Evolutionary conservation across 176 grass and related monocot species (phyloP).

Genomic region (Rhynchospora breviuscula): DNA sequence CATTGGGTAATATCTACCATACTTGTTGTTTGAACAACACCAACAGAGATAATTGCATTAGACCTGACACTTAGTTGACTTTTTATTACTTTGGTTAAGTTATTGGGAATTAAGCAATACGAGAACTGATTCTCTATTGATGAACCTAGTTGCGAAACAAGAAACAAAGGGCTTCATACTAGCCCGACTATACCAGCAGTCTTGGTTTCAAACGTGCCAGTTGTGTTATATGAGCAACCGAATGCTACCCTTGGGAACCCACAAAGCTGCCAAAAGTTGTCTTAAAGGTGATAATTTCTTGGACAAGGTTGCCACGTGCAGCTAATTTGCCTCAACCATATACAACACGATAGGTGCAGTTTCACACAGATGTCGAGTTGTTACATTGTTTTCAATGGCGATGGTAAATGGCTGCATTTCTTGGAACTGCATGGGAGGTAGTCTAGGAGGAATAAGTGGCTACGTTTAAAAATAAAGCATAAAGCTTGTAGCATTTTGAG

Average conservation of each 20-base stretch:
- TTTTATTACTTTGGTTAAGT: slow-evolving; percentile 2
- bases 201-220: slow-evolving; percentile 9
- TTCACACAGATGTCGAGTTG: not conserved
- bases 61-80: too few relatives aligned
- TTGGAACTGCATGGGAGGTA: slow-evolving; percentile 23
- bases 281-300: slow-evolving; percentile 53
- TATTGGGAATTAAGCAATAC: slow-evolving; percentile 47
- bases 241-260: slow-evolving; percentile 23
- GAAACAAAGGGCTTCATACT: slow-evolving; percentile 34
- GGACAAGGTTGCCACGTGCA: not conserved
- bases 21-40: slow-evolving; percentile 13
- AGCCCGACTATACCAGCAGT: slow-evolving; percentile 43
- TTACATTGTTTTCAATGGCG: slow-evolving; percentile 9
- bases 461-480: slow-evolving; percentile 10
- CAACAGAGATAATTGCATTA: too few relatives aligned
- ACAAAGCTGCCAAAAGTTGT: not conserved
- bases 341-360: too few relatives aligned
- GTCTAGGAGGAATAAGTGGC: slow-evolving; percentile 28
- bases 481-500: not conserved
- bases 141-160: slow-evolving; percentile 36
- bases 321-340: too few relatives aligned
- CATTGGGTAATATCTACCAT: not conserved
- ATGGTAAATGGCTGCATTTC: not conserved
- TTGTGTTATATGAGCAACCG: slow-evolving; percentile 32
- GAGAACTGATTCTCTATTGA: slow-evolving; percentile 44